Conservation (phyloP, 2,329 filamentous ascomycete species). For the Xylariales sp. region DNA sequence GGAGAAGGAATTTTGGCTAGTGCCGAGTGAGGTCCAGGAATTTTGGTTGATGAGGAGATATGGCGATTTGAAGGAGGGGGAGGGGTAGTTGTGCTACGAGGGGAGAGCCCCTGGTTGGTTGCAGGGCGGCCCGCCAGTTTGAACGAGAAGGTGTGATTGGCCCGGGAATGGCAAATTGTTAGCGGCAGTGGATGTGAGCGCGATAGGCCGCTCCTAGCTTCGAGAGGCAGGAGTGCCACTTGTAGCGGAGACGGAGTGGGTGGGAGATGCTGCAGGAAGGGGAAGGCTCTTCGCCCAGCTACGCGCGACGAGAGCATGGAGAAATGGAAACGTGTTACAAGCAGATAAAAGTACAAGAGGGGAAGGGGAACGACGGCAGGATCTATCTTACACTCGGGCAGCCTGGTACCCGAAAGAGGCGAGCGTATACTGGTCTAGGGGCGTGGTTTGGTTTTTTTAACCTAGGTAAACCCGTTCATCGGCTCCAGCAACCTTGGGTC, state of each 20-base stretch:
- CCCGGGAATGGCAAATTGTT: constrained; percentile 5
- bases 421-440: background rate
- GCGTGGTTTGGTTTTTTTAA: background rate
- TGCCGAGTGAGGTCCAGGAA: constrained; percentile 10
- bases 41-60: constrained; percentile 15
- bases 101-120: background rate
- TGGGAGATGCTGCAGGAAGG: constrained; percentile 5
- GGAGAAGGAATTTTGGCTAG: constrained; percentile 9
- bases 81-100: constrained; percentile 7
- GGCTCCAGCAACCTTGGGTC: too few relatives aligned
- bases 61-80: constrained; percentile 17
- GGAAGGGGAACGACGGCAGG: background rate
- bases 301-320: constrained; percentile 3
- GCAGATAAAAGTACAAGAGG: constrained; percentile 1
- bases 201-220: constrained; percentile 3
- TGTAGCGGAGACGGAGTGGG: constrained; percentile 5
- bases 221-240: constrained; percentile 7
- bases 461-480: constrained; percentile 7
- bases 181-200: constrained; percentile 2
- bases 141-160: constrained; percentile 7
- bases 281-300: constrained; percentile 6
- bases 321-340: background rate
- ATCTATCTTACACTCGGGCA: constrained; percentile 5
- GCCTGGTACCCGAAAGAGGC: background rate
- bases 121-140: constrained; percentile 7